Conservation (phyloP, 768 basidiomycete genomes). For the Psilocybe sp. region DNA sequence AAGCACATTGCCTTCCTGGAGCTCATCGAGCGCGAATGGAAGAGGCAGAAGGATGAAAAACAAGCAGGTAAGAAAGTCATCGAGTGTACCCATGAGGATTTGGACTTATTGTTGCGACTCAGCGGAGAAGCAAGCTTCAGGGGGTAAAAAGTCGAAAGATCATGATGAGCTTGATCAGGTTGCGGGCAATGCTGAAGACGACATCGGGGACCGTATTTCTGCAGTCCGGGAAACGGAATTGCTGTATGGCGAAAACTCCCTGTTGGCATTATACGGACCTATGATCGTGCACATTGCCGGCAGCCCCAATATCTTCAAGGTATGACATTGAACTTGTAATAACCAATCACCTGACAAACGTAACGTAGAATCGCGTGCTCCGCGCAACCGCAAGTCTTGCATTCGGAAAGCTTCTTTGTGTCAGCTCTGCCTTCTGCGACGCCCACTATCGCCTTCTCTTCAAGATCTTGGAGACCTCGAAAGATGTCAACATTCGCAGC, state of each 20-base stretch:
- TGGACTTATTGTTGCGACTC: neutral
- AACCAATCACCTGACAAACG: neutral
- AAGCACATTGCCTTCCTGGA: conserved; percentile 98
- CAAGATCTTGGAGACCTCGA: conserved; percentile 90
- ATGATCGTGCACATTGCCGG: conserved; percentile 90
- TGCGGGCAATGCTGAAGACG: conserved; percentile 96
- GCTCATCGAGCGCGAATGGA: conserved; percentile 93
- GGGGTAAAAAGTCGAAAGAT: conserved; percentile 43
- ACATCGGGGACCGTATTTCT: conserved; percentile 91
- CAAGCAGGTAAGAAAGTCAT: conserved; percentile 57
- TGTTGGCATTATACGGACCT: conserved; percentile 84
- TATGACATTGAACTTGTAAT: conserved; percentile 23
- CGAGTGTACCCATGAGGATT: neutral
- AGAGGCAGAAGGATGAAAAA: conserved; percentile 90
- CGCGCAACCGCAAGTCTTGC: conserved; percentile 85
- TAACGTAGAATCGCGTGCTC: conserved; percentile 72
- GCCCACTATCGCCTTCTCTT: conserved; percentile 84
- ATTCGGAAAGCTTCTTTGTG: conserved; percentile 95
- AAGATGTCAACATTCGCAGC: conserved; percentile 85
- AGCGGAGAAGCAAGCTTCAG: conserved; percentile 56
- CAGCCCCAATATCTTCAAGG: conserved; percentile 90
- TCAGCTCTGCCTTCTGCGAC: conserved; percentile 93
- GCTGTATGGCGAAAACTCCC: conserved; percentile 76
- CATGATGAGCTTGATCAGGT: conserved; percentile 95
- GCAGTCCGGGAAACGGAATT: conserved; percentile 84